Evolutionary conservation across 768 basidiomycete species (phyloP).

Genomic region (Trametes meyenii): DNA sequence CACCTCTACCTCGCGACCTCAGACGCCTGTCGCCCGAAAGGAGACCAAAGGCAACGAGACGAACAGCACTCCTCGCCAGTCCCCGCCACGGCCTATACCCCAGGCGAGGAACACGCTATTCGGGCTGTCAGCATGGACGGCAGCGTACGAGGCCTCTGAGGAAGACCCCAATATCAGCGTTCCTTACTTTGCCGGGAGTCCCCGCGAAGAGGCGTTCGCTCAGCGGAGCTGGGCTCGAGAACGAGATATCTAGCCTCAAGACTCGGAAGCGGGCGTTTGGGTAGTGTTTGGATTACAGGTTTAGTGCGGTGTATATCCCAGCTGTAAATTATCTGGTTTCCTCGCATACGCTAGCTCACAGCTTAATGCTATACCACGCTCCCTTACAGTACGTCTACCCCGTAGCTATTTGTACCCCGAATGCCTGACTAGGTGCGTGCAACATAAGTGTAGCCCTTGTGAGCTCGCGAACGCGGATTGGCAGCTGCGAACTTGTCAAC

Average conservation of each 20-base stretch:
- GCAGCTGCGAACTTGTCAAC: too few species aligned
- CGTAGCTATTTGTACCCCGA: too few species aligned
- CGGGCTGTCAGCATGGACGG: constrained; percentile 40
- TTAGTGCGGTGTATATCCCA: constrained; percentile 4
- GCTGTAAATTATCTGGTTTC: constrained; percentile 19
- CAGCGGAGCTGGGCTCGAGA: constrained; percentile 23
- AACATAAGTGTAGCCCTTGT: too few species aligned
- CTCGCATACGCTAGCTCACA: background rate
- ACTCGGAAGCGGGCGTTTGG: background rate
- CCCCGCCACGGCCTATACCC: constrained; percentile 27
- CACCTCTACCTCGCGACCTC: constrained; percentile 14
- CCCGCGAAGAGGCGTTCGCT: constrained; percentile 25
- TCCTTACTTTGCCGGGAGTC: constrained; percentile 21
- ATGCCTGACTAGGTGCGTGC: too few species aligned
- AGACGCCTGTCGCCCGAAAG: constrained; percentile 10
- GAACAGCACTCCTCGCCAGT: constrained; percentile 14
- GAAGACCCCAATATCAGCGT: constrained; percentile 5
- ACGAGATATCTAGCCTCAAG: constrained; percentile 12
- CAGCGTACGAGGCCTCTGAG: constrained; percentile 21
- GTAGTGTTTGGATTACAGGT: background rate
- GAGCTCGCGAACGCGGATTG: too few species aligned
- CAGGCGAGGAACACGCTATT: constrained; percentile 33
- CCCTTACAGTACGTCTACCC: background rate
- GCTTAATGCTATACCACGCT: constrained; percentile 21
- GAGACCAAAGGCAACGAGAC: constrained; percentile 5